These are phyloP conservation scores for Brachypodium distachyon DNA, from an alignment of 202 grass and related monocot genomes.

Conservation along the genomic window DNA sequence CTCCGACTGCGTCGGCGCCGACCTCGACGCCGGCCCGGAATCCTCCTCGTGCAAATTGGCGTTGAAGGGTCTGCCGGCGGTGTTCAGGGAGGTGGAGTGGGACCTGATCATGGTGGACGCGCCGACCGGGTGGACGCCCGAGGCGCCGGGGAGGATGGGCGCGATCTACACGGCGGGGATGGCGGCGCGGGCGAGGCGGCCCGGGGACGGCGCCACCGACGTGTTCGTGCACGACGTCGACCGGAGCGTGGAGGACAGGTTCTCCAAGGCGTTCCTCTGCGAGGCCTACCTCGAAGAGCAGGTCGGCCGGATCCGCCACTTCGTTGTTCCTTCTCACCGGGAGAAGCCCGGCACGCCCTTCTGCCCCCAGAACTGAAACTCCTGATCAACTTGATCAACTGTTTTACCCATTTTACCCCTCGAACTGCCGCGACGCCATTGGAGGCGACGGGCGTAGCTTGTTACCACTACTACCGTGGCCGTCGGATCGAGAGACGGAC, in stretches of 20 bases:
- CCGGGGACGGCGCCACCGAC: conserved; percentile 37
- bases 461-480: background rate
- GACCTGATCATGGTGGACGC: conserved; percentile 94
- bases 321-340: conserved; percentile 57
- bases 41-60: conserved; percentile 40
- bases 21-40: background rate
- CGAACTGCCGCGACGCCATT: background rate
- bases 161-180: conserved; percentile 93
- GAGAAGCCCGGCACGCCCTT: conserved; percentile 46
- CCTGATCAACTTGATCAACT: too few species aligned
- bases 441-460: background rate
- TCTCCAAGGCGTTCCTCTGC: conserved; percentile 74
- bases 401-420: background rate
- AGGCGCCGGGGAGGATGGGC: conserved; percentile 67
- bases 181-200: conserved; percentile 44
- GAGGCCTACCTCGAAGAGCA: conserved; percentile 63
- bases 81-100: conserved; percentile 50
- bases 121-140: conserved; percentile 63
- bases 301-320: conserved; percentile 60
- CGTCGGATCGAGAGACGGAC: background rate
- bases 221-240: conserved; percentile 89
- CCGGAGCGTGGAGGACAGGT: conserved; percentile 60
- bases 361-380: conserved; percentile 35
- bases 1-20: conserved; percentile 17
- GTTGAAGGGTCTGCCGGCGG: conserved; percentile 21